Percentiles rank a stretch among this genome's conserved stretches.
Conservation (phyloP, 306 rosid genomes). For the Urtica urens region DNA sequence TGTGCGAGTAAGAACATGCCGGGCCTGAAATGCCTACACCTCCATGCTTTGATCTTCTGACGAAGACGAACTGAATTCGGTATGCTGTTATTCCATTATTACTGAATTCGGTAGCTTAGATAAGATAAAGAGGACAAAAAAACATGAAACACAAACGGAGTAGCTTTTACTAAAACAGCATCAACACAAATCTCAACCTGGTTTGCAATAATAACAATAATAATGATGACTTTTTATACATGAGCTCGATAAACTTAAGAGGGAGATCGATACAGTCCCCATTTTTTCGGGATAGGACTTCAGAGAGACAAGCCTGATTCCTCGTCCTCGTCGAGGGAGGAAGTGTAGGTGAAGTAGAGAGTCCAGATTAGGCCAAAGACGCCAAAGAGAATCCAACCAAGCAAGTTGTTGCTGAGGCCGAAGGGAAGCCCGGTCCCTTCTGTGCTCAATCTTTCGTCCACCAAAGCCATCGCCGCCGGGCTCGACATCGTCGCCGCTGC, state of each 20-base stretch:
- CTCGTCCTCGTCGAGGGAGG: slow-evolving; percentile 78
- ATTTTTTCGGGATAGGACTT: too few relatives aligned
- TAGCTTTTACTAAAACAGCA: slow-evolving; percentile 22
- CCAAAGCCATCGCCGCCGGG: slow-evolving; percentile 81
- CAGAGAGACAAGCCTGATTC: slow-evolving; percentile 89
- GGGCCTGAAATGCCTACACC: too few relatives aligned
- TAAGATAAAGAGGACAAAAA: background rate
- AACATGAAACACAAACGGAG: background rate
- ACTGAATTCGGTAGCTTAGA: too few relatives aligned
- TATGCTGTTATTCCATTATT: too few relatives aligned
- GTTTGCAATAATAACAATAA: slow-evolving; percentile 8
- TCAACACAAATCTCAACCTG: slow-evolving; percentile 9
- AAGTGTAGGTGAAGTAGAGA: slow-evolving; percentile 42
- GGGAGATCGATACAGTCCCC: too few relatives aligned
- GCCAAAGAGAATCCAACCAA: slow-evolving; percentile 71
- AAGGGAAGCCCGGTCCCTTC: slow-evolving; percentile 98
- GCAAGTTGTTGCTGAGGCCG: slow-evolving; percentile 87
- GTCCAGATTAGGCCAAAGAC: slow-evolving; percentile 74
- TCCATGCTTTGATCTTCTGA: too few relatives aligned
- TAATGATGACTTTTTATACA: too few relatives aligned
- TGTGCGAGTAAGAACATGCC: too few relatives aligned
- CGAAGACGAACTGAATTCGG: too few relatives aligned
- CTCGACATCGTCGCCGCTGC: slow-evolving; percentile 50
- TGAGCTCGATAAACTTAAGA: too few relatives aligned
- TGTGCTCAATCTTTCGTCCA: slow-evolving; percentile 87